These are phyloP conservation scores for Sarcocystis neurona DNA, from an alignment of 169 alveolate genomes.

Conservation along the genomic window DNA sequence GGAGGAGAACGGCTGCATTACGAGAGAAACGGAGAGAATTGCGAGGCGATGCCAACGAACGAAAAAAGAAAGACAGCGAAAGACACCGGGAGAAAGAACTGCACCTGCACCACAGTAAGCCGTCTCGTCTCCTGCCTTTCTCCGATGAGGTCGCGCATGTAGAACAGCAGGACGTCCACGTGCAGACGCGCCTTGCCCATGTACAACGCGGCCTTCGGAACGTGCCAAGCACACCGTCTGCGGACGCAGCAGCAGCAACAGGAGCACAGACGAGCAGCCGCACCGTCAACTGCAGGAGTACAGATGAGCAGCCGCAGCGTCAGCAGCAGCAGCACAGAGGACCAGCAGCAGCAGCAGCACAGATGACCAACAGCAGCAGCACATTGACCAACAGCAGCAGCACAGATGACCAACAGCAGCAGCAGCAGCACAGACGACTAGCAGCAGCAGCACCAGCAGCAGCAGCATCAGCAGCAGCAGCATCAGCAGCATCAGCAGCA, in stretches of 20 bases:
- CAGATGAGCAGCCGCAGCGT: neutral
- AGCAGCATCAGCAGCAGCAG: too few species aligned
- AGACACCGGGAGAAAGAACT: neutral
- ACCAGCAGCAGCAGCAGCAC: too few species aligned
- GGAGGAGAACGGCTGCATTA: too few species aligned
- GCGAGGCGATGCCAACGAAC: too few species aligned
- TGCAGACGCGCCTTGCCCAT: slow-evolving; percentile 21
- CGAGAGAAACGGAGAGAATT: too few species aligned
- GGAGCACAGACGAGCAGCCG: neutral
- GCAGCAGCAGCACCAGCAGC: too few species aligned
- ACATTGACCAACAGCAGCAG: too few species aligned
- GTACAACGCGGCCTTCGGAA: slow-evolving; percentile 40
- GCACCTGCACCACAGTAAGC: slow-evolving; percentile 21
- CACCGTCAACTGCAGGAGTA: neutral
- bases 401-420: too few species aligned
- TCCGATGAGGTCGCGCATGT: slow-evolving; percentile 50
- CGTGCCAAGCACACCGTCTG: slow-evolving; percentile 57
- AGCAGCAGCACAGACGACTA: too few species aligned
- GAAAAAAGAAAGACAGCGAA: too few species aligned
- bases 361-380: too few species aligned
- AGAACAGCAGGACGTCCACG: neutral
- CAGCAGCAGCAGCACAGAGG: neutral
- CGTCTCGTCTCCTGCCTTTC: slow-evolving; percentile 13
- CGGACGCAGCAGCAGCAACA: neutral
- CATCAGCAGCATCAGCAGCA: too few species aligned